A percentile compares a stretch with the other conserved stretches of the same genome.
Conservation (phyloP, 2,329 filamentous ascomycete species). For the Fusarium nygamai region DNA sequence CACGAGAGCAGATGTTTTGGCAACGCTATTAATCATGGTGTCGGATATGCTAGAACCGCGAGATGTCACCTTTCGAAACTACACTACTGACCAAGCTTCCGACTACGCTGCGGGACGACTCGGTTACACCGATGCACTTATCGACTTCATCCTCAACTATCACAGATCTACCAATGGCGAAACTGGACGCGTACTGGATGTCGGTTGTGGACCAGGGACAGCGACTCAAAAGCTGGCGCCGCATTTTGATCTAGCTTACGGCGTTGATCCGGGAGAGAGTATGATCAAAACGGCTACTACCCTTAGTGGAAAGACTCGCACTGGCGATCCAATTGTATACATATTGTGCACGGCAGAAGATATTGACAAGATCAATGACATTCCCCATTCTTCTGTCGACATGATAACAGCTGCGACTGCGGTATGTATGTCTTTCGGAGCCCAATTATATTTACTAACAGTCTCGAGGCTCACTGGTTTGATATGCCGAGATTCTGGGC, state of each 20-base stretch:
- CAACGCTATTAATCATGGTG: not conserved
- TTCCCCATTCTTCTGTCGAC: not conserved
- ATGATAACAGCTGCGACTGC: constrained; percentile 11
- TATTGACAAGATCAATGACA: not conserved
- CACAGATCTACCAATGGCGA: not conserved
- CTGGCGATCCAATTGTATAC: not conserved
- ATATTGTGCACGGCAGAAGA: not conserved
- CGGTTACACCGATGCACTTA: not conserved
- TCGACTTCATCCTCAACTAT: not conserved
- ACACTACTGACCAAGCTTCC: not conserved
- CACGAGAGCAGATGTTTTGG: fast-evolving
- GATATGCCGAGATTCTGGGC: constrained; percentile 16
- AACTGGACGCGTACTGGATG: not conserved
- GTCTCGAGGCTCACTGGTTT: not conserved
- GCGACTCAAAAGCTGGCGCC: not conserved
- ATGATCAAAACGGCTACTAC: not conserved
- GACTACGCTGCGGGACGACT: not conserved
- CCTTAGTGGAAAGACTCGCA: not conserved
- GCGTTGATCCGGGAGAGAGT: not conserved
- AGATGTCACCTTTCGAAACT: constrained; percentile 4
- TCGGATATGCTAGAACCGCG: not conserved
- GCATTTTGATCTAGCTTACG: not conserved
- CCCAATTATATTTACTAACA: fast-evolving
- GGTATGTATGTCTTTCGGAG: fast-evolving
- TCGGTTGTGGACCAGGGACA: not conserved